Evolutionary conservation across 345 rosid genomes (phyloP).

Genomic region (Populus nigra): DNA sequence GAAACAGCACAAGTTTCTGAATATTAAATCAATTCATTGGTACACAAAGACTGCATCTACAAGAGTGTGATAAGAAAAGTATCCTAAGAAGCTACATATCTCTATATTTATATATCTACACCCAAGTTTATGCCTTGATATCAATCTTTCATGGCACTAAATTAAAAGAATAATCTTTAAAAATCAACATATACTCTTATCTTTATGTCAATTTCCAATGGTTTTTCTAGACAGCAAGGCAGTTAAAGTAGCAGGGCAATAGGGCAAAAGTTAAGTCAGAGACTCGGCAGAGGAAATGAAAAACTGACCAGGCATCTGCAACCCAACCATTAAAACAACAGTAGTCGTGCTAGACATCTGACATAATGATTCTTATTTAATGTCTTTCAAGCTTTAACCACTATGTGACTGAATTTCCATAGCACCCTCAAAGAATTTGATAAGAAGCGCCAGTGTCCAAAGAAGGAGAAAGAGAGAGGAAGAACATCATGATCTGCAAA

Average conservation of each 20-base stretch:
- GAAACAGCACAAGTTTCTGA: neutral
- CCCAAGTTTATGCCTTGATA: neutral
- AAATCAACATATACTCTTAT: neutral
- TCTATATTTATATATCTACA: too few relatives aligned
- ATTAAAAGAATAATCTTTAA: neutral
- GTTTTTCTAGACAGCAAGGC: constrained; percentile 14
- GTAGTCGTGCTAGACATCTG: constrained; percentile 13
- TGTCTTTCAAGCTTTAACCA: constrained; percentile 23
- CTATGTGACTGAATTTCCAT: constrained; percentile 1
- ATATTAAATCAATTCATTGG: neutral
- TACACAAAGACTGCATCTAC: neutral
- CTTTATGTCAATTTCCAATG: neutral
- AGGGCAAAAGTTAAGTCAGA: constrained; percentile 10
- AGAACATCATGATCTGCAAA: constrained; percentile 14
- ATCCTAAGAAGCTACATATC: neutral
- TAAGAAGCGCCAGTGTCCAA: neutral
- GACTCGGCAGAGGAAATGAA: constrained; percentile 10
- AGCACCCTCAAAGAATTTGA: neutral
- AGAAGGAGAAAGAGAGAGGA: neutral
- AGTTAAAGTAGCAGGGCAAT: constrained; percentile 24
- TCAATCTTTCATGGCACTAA: neutral
- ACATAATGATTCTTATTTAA: constrained; percentile 19
- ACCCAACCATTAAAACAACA: constrained; percentile 10
- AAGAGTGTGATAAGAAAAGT: neutral
- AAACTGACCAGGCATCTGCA: constrained; percentile 25